Conservation (phyloP, 345 rosid species). For the Aquilaria yunnanensis region DNA sequence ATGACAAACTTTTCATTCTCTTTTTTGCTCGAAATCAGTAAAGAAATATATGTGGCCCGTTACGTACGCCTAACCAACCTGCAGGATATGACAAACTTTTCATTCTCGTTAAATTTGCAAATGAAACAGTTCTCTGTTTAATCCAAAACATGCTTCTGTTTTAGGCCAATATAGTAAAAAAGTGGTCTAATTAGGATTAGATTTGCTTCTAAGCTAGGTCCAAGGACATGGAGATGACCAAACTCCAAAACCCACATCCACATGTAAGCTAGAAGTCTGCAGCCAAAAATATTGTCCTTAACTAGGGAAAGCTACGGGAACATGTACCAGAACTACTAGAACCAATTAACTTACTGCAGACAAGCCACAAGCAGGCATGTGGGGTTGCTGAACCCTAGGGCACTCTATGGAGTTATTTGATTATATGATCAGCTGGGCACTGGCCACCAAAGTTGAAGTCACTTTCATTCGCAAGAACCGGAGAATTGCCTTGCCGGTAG, state of each 20-base stretch:
- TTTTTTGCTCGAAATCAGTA: no score
- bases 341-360: not conserved
- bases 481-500: conserved; percentile 29
- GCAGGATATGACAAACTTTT: no score
- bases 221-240: not conserved
- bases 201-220: no score
- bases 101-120: no score
- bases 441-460: conserved; percentile 10
- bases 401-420: not conserved
- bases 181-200: no score
- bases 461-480: conserved; percentile 11
- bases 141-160: no score
- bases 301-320: conserved; percentile 1
- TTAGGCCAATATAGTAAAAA: no score
- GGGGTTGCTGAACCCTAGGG: conserved; percentile 20
- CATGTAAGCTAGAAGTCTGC: conserved; percentile 10
- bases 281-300: conserved; percentile 17
- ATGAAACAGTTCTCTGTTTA: no score
- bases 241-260: not conserved
- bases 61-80: no score
- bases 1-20: no score
- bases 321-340: not conserved
- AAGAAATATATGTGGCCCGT: no score
- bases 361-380: conserved; percentile 27
- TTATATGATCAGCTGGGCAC: not conserved